phyloP scores from a whole-genome alignment of 805 yeast species.

The Myxozyma sirexii region DNA sequence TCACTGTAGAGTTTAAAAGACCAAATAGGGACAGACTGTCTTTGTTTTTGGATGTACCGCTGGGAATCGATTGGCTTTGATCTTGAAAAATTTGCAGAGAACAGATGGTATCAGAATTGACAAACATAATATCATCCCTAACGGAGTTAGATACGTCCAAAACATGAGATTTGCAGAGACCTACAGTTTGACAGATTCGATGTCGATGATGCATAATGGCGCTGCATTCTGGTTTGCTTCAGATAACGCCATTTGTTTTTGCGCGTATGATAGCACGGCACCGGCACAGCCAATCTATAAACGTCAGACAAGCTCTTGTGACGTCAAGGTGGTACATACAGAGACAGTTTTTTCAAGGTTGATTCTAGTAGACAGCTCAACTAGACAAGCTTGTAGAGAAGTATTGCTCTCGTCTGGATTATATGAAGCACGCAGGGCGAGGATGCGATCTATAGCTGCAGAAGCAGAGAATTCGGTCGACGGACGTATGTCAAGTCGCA shows the following conservation, averaged over 20 bases:
- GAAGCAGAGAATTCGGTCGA: constrained; percentile 20
- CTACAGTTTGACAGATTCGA: constrained; percentile 18
- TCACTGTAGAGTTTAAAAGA: constrained; percentile 38
- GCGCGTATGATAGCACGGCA: constrained; percentile 20
- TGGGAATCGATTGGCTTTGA: constrained; percentile 36
- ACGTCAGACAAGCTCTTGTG: neutral
- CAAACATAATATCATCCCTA: constrained; percentile 34
- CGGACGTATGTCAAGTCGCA: constrained; percentile 23
- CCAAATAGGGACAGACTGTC: constrained; percentile 32
- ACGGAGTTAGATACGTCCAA: neutral
- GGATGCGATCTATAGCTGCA: constrained; percentile 15
- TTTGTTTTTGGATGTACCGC: constrained; percentile 19
- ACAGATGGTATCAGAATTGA: constrained; percentile 41
- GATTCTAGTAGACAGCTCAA: constrained; percentile 19
- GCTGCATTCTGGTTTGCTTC: constrained; percentile 9
- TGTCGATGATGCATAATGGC: constrained; percentile 29
- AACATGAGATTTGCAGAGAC: neutral
- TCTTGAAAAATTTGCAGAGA: constrained; percentile 39
- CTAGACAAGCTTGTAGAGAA: neutral
- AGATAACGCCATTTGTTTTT: constrained; percentile 12
- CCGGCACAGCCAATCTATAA: constrained; percentile 31
- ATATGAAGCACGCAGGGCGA: constrained; percentile 15
- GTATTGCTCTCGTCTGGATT: neutral
- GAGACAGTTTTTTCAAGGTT: constrained; percentile 26
- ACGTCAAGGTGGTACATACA: neutral